Base-by-base conservation (phyloP, 2,329 filamentous ascomycete genomes). In the Cordyceps tenuipes region DNA sequence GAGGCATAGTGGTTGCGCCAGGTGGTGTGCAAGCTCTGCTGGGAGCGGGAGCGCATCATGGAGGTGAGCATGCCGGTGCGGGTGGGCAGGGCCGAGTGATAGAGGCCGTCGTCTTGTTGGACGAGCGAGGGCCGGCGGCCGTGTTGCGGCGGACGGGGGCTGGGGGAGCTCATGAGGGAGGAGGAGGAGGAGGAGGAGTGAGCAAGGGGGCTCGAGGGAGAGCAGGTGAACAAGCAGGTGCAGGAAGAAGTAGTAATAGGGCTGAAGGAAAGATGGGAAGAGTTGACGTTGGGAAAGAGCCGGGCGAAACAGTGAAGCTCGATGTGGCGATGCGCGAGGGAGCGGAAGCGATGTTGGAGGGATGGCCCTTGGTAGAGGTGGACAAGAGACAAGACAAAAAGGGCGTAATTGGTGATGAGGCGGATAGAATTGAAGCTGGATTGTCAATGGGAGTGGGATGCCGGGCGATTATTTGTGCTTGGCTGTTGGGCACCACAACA, bases 1-100 rank as follows among this genome's bases (percentile, higher is more conserved):
- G 63, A 65, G 43, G 59, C n/a, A n/a, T 61, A 61, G 34, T 60
- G n/a, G 49, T 60, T 39, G 17, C 51, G 56, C 50, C 60, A 72
- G 61, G 64, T 66, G 71, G 61, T 69, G 68, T 47, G 65, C 17
- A 68, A 66, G 62, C 68, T 71, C 62, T 73, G 70, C 6, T 64
- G 61, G 29, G 74, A 76, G 57, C 74, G 73, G 47, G 66, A 74
- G 49, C 74, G 68, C 64, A 75, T 75, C 56, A 76, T 68, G 3
- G 71, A 73, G 36, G 73, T 69, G 55, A 76, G 66, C 15, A 70
- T 68, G 50, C 72, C 73, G 60, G 71, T 74, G 29, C 73, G 70
- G 13, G 73, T 75, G 41, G 68, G 69, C 50, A 75, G 63, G 17
- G 69, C 67, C 29, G 68, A 71, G 50, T 70, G 64, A 49, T 67